Conservation (phyloP, 2,329 filamentous ascomycete species). For the Fusarium papillatum region DNA sequence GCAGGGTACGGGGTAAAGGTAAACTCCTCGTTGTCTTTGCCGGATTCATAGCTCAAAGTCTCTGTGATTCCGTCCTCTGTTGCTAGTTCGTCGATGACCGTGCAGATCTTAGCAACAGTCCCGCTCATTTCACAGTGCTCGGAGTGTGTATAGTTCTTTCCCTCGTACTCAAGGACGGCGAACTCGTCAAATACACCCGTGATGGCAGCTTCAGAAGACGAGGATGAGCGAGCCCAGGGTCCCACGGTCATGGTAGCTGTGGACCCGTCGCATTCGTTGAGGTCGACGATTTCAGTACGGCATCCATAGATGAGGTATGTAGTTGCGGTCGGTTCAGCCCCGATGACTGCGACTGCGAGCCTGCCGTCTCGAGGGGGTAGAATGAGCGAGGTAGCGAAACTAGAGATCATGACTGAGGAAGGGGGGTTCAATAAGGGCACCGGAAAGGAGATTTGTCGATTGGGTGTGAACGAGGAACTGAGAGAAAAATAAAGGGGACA, state of each 20-base stretch:
- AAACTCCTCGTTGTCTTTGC: not conserved
- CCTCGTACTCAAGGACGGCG: not conserved
- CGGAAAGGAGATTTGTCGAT: rapidly evolving
- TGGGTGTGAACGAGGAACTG: not conserved
- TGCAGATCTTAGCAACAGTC: not conserved
- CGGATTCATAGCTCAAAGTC: not conserved
- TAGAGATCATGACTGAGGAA: not conserved
- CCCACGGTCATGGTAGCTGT: not conserved
- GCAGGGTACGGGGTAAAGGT: not conserved
- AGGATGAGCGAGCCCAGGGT: not conserved
- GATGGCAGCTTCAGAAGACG: not conserved
- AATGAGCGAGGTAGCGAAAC: not conserved
- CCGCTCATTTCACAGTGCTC: not conserved
- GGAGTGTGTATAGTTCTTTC: not conserved
- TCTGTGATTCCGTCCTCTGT: not conserved
- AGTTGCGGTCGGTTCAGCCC: not conserved
- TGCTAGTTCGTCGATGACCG: not conserved
- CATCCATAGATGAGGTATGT: not conserved
- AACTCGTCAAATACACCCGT: not conserved
- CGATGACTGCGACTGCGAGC: not conserved
- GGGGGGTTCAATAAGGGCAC: not conserved
- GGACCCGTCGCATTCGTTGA: not conserved
- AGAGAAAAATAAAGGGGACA: not conserved
- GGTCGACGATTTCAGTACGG: not conserved
- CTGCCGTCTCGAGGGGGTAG: not conserved